Conservation (phyloP, 805 yeast genomes). For the Wickerhamomyces strasburgensis region DNA sequence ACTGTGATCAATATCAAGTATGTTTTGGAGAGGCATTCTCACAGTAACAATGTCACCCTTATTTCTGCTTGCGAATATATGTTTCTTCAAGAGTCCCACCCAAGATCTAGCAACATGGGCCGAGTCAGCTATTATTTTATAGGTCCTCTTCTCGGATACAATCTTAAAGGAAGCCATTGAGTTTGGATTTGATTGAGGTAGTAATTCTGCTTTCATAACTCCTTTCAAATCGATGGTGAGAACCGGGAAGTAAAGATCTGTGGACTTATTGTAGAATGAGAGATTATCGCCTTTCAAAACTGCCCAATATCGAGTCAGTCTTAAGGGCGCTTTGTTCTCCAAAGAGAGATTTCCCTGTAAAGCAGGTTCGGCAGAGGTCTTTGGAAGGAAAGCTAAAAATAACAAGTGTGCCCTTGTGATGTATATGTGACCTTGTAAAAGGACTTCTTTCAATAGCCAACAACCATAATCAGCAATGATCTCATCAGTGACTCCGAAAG, state of each 20-base stretch:
- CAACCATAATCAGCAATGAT: slow-evolving; percentile 60
- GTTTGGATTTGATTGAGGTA: slow-evolving; percentile 17
- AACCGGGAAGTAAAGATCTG: slow-evolving; percentile 81
- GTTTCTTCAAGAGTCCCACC: slow-evolving; percentile 70
- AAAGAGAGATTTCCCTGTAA: slow-evolving; percentile 48
- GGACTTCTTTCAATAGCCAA: slow-evolving; percentile 78
- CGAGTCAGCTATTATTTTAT: slow-evolving; percentile 70
- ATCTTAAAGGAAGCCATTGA: slow-evolving; percentile 47
- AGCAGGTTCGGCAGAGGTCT: slow-evolving; percentile 35
- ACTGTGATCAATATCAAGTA: slow-evolving; percentile 56
- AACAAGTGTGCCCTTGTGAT: slow-evolving; percentile 60
- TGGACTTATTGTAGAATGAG: slow-evolving; percentile 61
- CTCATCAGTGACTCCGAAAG: slow-evolving; percentile 48
- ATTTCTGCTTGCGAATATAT: slow-evolving; percentile 70
- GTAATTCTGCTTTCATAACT: slow-evolving; percentile 56
- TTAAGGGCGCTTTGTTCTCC: slow-evolving; percentile 28
- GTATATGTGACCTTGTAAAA: slow-evolving; percentile 81
- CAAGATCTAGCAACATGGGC: slow-evolving; percentile 71
- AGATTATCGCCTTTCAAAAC: slow-evolving; percentile 65
- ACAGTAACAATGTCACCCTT: slow-evolving; percentile 67
- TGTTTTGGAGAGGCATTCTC: slow-evolving; percentile 67
- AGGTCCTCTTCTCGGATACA: slow-evolving; percentile 50
- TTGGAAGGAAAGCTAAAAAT: slow-evolving; percentile 78
- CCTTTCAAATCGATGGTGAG: slow-evolving; percentile 66
- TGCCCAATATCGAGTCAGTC: slow-evolving; percentile 66